These are phyloP conservation scores for Rhododendron ovatum DNA, from an alignment of 148 eudicot species.

Conservation along the genomic window DNA sequence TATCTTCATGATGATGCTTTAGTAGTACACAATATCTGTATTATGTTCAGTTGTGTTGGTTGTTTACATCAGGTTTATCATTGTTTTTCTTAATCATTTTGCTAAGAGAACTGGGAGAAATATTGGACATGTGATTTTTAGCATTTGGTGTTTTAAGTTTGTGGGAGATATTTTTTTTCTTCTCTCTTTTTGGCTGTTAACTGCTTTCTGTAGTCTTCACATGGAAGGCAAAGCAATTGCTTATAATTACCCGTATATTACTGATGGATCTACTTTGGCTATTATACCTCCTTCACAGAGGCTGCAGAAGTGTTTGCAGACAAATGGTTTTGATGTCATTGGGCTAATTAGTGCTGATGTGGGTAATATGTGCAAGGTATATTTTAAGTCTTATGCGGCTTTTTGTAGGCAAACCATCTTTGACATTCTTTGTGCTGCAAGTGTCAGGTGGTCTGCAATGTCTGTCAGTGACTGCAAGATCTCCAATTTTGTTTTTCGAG, in stretches of 20 bases:
- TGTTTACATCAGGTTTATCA: background rate
- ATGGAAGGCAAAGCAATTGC: background rate
- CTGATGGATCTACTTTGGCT: conserved; percentile 6
- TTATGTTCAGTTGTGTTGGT: background rate
- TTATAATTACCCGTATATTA: background rate
- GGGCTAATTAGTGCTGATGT: conserved; percentile 45
- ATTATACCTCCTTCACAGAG: conserved; percentile 45
- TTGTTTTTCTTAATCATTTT: background rate
- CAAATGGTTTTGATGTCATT: conserved; percentile 62
- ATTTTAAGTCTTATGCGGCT: background rate
- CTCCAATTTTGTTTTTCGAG: background rate
- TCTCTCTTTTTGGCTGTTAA: background rate
- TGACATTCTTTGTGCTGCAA: background rate
- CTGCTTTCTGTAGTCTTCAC: background rate
- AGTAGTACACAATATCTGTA: background rate
- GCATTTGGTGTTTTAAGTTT: background rate
- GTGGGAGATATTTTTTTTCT: background rate
- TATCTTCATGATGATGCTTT: background rate
- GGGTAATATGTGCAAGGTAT: conserved; percentile 72
- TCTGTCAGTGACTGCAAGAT: conserved; percentile 1
- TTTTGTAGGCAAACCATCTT: background rate
- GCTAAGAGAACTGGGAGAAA: background rate
- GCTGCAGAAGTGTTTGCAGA: conserved; percentile 64
- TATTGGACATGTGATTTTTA: background rate
- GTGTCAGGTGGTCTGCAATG: background rate